phyloP scores from a whole-genome alignment of 495 filamentous ascomycete species.

The Diplogelasinospora grovesii region DNA sequence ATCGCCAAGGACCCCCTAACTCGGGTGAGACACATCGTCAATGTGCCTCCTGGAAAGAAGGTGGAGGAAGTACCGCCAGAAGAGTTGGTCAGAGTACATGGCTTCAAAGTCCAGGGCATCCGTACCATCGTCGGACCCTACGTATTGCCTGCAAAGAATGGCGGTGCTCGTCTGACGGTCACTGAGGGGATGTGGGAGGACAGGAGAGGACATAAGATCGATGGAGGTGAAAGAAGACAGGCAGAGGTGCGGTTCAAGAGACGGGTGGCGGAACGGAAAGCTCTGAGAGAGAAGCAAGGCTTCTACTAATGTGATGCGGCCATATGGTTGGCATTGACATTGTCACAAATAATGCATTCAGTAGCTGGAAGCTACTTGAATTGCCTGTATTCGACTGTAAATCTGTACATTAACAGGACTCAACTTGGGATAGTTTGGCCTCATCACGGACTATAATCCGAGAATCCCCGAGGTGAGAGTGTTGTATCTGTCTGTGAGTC shows the following conservation, averaged over 20 bases:
- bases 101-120: slow-evolving; percentile 58
- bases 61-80: slow-evolving; percentile 35
- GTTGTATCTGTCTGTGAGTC: too few species aligned
- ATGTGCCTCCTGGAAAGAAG: slow-evolving; percentile 53
- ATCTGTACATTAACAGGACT: slow-evolving; percentile 21
- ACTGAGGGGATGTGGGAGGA: slow-evolving; percentile 89
- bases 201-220: slow-evolving; percentile 76
- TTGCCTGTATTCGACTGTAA: slow-evolving; percentile 7
- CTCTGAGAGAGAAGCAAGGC: slow-evolving; percentile 31
- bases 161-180: slow-evolving; percentile 55
- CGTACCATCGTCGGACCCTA: slow-evolving; percentile 65
- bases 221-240: slow-evolving; percentile 89
- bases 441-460: too few species aligned
- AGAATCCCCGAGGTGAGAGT: too few species aligned
- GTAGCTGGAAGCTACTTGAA: neutral
- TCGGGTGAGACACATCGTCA: slow-evolving; percentile 50
- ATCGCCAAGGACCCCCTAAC: slow-evolving; percentile 30
- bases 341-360: too few species aligned
- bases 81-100: slow-evolving; percentile 47
- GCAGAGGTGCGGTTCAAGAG: slow-evolving; percentile 65
- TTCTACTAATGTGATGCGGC: slow-evolving; percentile 12
- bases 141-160: slow-evolving; percentile 57
- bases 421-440: neutral
- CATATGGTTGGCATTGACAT: slow-evolving; percentile 1
- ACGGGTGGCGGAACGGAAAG: slow-evolving; percentile 42